Conservation (phyloP, 352 stramenopile genomes). For the Globisporangium solare region DNA sequence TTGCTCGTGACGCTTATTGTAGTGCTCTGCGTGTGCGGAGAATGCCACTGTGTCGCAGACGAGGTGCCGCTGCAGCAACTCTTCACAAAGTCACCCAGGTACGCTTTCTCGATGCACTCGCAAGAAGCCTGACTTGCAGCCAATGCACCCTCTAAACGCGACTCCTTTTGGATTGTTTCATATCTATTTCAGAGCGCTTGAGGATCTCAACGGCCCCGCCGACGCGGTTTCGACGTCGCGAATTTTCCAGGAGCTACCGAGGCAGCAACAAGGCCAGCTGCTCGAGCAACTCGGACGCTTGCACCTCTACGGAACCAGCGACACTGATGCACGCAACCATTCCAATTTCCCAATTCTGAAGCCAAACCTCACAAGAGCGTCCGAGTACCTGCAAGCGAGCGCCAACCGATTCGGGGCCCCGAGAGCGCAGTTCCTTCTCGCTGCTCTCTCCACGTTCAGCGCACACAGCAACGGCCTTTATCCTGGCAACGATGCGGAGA, state of each 20-base stretch:
- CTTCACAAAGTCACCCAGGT: conserved; percentile 3
- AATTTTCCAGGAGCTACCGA: conserved; percentile 20
- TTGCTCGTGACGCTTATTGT: conserved; percentile 10
- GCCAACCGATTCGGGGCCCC: conserved; percentile 21
- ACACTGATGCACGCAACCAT: not conserved
- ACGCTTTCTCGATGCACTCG: not conserved
- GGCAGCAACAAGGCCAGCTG: conserved; percentile 19
- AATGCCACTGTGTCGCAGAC: conserved; percentile 13
- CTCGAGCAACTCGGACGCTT: conserved; percentile 37
- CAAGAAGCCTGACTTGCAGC: not conserved
- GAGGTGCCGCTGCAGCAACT: conserved; percentile 1
- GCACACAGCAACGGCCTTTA: not conserved
- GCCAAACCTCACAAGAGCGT: conserved; percentile 17
- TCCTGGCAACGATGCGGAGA: conserved; percentile 10
- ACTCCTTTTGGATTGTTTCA: no score
- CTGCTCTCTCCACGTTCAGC: conserved; percentile 15
- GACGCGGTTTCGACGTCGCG: conserved; percentile 14
- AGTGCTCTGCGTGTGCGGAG: conserved; percentile 25
- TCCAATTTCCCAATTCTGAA: conserved; percentile 6
- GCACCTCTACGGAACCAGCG: conserved; percentile 17
- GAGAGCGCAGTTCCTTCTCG: conserved; percentile 46
- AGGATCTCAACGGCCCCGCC: no score
- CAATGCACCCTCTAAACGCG: not conserved
- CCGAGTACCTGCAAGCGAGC: conserved; percentile 36
- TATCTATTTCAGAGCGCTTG: no score